Evolutionary conservation across 2,329 filamentous ascomycete genomes (phyloP), one percentile per base, ranked within the genome.

Genomic region (Aspergillus hiratsukae): DNA sequence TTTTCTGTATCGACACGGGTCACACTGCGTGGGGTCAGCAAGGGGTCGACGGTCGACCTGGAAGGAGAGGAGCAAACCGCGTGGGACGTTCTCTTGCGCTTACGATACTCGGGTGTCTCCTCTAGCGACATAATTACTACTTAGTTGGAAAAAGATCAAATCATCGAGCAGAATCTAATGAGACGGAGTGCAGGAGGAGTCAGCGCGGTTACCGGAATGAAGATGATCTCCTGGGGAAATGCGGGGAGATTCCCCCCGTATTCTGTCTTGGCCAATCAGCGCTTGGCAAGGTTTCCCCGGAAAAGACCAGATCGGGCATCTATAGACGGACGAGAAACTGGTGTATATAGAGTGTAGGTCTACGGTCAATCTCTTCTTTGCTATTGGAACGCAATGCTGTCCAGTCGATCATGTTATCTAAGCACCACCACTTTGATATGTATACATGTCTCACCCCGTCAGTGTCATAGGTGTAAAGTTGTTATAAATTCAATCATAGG

Each of bases 1-100:
- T 68, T 81, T 81, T 54, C 76, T 72, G 52, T 72, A 52, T 69
- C 79, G 72, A 64, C 79, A 81, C 6, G 73, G 67, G 61, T 81
- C 78, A 57, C 78, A 81, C 78, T 81, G 56, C 17, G 5, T 3
- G 31, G 14, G 14, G 17, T 37, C 31, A 37, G 31, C 27, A 41
- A 41, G 19, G 8, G 23, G 31, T 58, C 56, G 56, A 50, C 55
- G 3, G 23, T 23, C 23, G 23, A 23, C 46, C 31, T 49, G 31
- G 35, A 41, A 49, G 11, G 50, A 43, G 49, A 57, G 48, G 37
- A 43, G 49, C 40, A 43, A 66, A 67, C 68, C 56, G 64, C 64
- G 56, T 66, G 65, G 49, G 65, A 66, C 48, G 69, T 67, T 57
- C 65, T 65, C 65, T 67, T 66, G 25, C 65, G 60, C 52, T 64